Evolutionary conservation across 208 protist genomes (phyloP).

Genomic region (Leishmania arabica): DNA sequence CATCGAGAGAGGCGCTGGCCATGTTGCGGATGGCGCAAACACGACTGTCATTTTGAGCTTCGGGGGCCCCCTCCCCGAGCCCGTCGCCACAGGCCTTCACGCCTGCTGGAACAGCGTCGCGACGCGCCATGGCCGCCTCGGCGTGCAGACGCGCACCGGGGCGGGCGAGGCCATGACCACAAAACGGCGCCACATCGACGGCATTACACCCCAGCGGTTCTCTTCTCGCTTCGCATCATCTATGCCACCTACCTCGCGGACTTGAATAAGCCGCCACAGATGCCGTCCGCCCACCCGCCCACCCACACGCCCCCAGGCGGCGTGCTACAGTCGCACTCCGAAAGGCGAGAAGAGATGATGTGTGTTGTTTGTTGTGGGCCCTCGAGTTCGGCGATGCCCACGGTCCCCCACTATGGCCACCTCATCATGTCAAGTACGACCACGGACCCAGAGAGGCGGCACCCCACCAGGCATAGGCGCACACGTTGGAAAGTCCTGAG

Average conservation of each 20-base stretch:
- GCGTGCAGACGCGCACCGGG: constrained; percentile 47
- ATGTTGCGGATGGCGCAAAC: neutral
- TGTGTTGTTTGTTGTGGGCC: neutral
- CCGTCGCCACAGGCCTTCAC: constrained; percentile 21
- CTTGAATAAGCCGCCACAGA: too few relatives aligned
- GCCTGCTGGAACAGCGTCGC: constrained; percentile 45
- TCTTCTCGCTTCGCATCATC: constrained; percentile 46
- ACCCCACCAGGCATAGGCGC: neutral
- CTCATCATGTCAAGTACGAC: neutral
- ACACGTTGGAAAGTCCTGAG: neutral
- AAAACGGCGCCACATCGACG: constrained; percentile 32
- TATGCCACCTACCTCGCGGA: constrained; percentile 27
- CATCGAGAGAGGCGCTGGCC: neutral
- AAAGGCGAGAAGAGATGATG: neutral
- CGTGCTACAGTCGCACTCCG: neutral
- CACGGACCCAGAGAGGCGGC: neutral
- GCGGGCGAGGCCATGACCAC: constrained; percentile 40
- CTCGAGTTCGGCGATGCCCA: neutral
- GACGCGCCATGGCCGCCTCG: constrained; percentile 35
- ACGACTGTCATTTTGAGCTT: neutral
- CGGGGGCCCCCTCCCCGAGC: constrained; percentile 20
- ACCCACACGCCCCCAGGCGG: too few relatives aligned
- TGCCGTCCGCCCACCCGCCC: too few relatives aligned
- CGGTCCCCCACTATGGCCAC: neutral
- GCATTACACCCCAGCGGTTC: constrained; percentile 20